Conservation (phyloP, 108 stramenopile species). For the Pseudonitzschia delicatissima region DNA sequence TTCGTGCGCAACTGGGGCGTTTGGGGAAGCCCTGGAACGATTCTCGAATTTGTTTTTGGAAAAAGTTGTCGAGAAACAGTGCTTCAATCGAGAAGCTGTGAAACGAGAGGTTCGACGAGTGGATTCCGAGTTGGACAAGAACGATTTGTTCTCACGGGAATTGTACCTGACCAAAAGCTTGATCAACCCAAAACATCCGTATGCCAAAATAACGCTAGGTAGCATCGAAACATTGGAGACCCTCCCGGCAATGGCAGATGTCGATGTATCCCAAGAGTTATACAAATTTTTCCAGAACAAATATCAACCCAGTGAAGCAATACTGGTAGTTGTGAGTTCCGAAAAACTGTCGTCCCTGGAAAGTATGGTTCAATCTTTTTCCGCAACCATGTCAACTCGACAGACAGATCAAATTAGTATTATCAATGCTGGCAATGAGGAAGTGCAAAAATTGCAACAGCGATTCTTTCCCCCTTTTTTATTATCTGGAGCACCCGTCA, state of each 20-base stretch:
- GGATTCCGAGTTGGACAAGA: constrained; percentile 56
- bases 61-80: constrained; percentile 37
- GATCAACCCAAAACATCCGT: constrained; percentile 67
- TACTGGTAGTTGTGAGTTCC: constrained; percentile 62
- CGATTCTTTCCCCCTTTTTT: constrained; percentile 34
- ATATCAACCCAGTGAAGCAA: constrained; percentile 56
- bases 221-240: constrained; percentile 57
- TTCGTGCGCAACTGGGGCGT: constrained; percentile 34
- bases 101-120: constrained; percentile 66
- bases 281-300: constrained; percentile 51
- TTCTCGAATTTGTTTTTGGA: constrained; percentile 54
- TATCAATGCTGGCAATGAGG: too few species aligned
- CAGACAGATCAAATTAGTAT: constrained; percentile 1
- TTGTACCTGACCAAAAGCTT: constrained; percentile 64
- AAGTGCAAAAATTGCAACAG: background rate
- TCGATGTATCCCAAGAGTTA: constrained; percentile 49
- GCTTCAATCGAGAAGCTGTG: constrained; percentile 33
- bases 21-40: constrained; percentile 55
- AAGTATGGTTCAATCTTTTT: constrained; percentile 61
- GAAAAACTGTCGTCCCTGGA: constrained; percentile 49
- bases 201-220: constrained; percentile 53
- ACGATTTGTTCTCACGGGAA: constrained; percentile 34
- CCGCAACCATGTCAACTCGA: constrained; percentile 41
- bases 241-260: constrained; percentile 34
- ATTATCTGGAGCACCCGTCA: background rate